These are phyloP conservation scores for Aspergillus sergii DNA, from an alignment of 2,329 filamentous ascomycete species.

Conservation along the genomic window DNA sequence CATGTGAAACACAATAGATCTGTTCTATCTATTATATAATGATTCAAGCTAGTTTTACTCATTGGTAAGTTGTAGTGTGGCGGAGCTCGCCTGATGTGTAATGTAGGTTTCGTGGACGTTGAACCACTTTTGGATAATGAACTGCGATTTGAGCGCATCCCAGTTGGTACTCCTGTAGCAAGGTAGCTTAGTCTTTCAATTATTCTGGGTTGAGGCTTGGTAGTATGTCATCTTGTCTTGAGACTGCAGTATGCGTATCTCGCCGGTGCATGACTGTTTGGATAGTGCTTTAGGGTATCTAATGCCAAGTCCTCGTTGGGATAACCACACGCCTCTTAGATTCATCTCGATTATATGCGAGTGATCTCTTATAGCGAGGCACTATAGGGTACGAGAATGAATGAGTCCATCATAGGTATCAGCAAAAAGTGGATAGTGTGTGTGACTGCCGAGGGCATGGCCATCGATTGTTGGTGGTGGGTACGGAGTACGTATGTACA, in stretches of 20 bases:
- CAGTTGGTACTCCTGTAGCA: neutral
- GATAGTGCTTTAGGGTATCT: neutral
- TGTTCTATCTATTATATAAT: neutral
- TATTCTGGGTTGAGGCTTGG: neutral
- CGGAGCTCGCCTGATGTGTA: neutral
- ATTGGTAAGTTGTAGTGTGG: neutral
- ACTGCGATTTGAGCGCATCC: neutral
- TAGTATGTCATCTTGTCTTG: neutral
- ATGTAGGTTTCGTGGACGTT: neutral
- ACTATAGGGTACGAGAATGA: no score
- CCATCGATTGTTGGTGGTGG: neutral
- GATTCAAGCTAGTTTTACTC: neutral
- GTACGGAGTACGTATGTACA: neutral
- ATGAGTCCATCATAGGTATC: neutral
- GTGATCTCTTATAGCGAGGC: no score
- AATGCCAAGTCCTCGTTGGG: no score
- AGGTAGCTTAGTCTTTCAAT: neutral
- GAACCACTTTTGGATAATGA: neutral
- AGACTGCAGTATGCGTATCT: neutral
- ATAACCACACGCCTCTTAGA: no score
- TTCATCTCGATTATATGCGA: no score
- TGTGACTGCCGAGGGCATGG: neutral
- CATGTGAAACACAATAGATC: slow-evolving; percentile 8
- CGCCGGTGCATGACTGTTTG: neutral
- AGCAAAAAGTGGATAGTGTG: neutral